phyloP scores from a whole-genome alignment of 257 asterid species.

The Rauvolfia tetraphylla region DNA sequence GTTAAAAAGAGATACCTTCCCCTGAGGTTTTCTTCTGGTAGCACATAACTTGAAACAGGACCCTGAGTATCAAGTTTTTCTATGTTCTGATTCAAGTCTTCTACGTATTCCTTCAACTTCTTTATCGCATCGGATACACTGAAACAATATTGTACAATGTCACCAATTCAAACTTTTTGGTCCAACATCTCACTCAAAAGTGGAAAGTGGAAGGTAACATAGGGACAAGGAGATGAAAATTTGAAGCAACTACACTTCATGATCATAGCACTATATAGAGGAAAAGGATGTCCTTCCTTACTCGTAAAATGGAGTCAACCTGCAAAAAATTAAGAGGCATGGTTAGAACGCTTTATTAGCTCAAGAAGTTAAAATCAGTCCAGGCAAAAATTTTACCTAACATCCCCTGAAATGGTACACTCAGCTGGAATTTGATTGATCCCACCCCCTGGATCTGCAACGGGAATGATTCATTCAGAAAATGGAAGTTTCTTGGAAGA shows the following conservation, averaged over 20 bases:
- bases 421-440: conserved; percentile 93
- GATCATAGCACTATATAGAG: neutral
- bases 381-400: conserved; percentile 49
- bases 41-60: conserved; percentile 75
- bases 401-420: conserved; percentile 88
- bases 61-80: conserved; percentile 73
- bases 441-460: conserved; percentile 98
- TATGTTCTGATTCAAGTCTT: conserved; percentile 74
- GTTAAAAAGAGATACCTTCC: conserved; percentile 83
- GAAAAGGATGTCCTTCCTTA: conserved; percentile 23
- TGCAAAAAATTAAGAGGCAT: conserved; percentile 33
- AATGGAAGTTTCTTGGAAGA: conserved; percentile 8
- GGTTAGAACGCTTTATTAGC: conserved; percentile 27
- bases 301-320: conserved; percentile 99
- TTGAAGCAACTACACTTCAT: neutral
- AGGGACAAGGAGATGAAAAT: neutral
- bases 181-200: neutral
- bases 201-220: neutral
- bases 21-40: conserved; percentile 88
- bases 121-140: conserved; percentile 74
- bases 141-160: conserved; percentile 22
- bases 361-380: conserved; percentile 16
- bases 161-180: neutral
- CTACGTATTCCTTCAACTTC: conserved; percentile 74
- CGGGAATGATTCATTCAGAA: conserved; percentile 13